Evolutionary conservation across 805 yeast species (phyloP).

Genomic region (Lachancea quebecensis): DNA sequence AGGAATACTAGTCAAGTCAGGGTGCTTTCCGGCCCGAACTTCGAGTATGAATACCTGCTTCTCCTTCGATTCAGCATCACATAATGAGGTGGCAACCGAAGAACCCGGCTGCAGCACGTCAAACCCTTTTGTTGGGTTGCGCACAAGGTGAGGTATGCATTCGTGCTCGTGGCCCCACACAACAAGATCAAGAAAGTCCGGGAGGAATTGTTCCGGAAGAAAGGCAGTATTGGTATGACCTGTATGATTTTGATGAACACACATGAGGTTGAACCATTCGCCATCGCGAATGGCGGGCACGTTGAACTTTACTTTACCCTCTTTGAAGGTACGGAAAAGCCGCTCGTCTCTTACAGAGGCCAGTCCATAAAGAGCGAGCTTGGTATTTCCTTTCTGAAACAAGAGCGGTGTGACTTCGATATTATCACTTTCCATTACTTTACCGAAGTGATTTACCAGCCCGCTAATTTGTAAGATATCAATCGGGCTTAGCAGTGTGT

Average conservation of each 20-base stretch:
- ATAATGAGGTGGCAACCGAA: conserved; percentile 83
- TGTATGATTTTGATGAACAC: conserved; percentile 88
- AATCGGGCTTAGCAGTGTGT: conserved; percentile 71
- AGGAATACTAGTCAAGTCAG: conserved; percentile 40
- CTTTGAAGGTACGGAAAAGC: conserved; percentile 71
- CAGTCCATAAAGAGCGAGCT: conserved; percentile 80
- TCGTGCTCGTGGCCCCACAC: conserved; percentile 99
- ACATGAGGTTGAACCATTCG: conserved; percentile 77
- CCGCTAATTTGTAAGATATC: conserved; percentile 81
- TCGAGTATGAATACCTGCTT: conserved; percentile 71
- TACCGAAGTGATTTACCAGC: conserved; percentile 82
- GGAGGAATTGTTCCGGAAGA: conserved; percentile 79
- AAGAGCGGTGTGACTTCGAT: conserved; percentile 70
- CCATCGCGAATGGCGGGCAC: conserved; percentile 53
- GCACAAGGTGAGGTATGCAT: conserved; percentile 64
- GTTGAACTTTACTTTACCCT: conserved; percentile 70
- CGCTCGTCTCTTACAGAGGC: conserved; percentile 88
- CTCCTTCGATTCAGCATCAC: conserved; percentile 72
- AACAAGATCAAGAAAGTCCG: conserved; percentile 72
- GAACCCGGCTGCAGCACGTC: conserved; percentile 89
- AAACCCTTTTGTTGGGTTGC: conserved; percentile 52
- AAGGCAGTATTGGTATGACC: conserved; percentile 74
- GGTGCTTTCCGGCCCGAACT: conserved; percentile 52
- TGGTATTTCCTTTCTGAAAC: conserved; percentile 75
- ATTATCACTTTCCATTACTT: conserved; percentile 65